phyloP scores from a whole-genome alignment of 352 stramenopile genomes.

The Thalassiosira mediterranea region DNA sequence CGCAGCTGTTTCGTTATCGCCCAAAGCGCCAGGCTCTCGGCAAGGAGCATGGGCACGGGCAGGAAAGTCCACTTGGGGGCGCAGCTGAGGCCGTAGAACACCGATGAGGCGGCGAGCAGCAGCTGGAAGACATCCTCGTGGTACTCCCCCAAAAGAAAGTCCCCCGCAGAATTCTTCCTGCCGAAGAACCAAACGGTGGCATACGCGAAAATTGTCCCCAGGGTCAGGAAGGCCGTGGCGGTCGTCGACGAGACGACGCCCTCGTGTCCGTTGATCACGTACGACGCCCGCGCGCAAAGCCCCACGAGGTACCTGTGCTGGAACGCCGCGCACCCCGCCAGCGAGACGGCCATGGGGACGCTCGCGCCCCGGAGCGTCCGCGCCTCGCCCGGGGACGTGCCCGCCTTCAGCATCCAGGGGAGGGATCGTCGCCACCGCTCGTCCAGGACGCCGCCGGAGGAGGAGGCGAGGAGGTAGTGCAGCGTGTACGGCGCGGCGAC shows the following conservation, averaged over 20 bases:
- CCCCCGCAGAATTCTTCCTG: constrained; percentile 44
- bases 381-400: constrained; percentile 21
- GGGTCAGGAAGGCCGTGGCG: constrained; percentile 58
- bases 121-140: constrained; percentile 79
- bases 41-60: constrained; percentile 67
- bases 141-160: constrained; percentile 74
- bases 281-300: constrained; percentile 59
- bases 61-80: constrained; percentile 69
- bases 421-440: constrained; percentile 39
- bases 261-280: constrained; percentile 74
- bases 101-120: constrained; percentile 39
- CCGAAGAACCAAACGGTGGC: constrained; percentile 64
- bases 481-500: constrained; percentile 64
- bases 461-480: constrained; percentile 52
- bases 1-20: constrained; percentile 49
- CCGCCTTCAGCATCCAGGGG: constrained; percentile 48
- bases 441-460: constrained; percentile 27
- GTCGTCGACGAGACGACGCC: constrained; percentile 41
- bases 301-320: constrained; percentile 72
- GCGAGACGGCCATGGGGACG: constrained; percentile 46
- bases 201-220: constrained; percentile 46
- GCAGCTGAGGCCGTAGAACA: constrained; percentile 65
- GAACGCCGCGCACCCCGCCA: constrained; percentile 55
- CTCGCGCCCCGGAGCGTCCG: constrained; percentile 50
- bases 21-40: constrained; percentile 65